Conservation (phyloP, 345 rosid species). For the Dipteronia sinensis region DNA sequence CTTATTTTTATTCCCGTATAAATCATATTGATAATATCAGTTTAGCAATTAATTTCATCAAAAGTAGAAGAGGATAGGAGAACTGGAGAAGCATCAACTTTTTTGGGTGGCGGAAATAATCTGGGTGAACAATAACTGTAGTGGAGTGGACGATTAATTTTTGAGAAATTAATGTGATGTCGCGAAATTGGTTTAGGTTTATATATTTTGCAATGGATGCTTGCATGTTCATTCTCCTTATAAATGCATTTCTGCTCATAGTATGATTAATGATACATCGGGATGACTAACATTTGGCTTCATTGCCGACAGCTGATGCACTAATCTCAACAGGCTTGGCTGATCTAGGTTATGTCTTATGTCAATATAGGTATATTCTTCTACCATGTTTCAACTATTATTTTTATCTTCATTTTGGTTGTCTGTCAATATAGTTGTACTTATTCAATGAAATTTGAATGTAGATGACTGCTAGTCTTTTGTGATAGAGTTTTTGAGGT, state of each 20-base stretch:
- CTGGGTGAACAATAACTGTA: neutral
- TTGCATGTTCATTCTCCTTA: too few species aligned
- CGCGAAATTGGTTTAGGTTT: neutral
- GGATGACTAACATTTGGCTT: too few species aligned
- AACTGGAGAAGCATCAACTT: too few species aligned
- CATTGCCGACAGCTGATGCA: too few species aligned
- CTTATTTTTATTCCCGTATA: too few species aligned
- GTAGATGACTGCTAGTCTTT: slow-evolving; percentile 99
- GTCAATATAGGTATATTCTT: slow-evolving; percentile 79
- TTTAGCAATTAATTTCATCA: neutral
- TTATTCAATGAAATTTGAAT: slow-evolving; percentile 29
- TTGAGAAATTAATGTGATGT: neutral
- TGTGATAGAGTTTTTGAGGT: slow-evolving; percentile 70
- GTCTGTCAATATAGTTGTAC: slow-evolving; percentile 5
- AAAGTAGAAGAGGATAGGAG: neutral
- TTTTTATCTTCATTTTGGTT: slow-evolving; percentile 15
- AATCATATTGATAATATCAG: neutral
- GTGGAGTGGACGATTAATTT: neutral
- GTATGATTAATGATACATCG: too few species aligned
- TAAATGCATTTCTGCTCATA: too few species aligned
- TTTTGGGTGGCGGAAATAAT: neutral
- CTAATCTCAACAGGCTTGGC: too few species aligned
- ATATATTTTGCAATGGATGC: too few species aligned
- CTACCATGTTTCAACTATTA: slow-evolving; percentile 9
- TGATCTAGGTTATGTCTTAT: too few species aligned